Evolutionary conservation across 2,329 filamentous ascomycete genomes (phyloP).

Genomic region (Hypoxylon sp.): DNA sequence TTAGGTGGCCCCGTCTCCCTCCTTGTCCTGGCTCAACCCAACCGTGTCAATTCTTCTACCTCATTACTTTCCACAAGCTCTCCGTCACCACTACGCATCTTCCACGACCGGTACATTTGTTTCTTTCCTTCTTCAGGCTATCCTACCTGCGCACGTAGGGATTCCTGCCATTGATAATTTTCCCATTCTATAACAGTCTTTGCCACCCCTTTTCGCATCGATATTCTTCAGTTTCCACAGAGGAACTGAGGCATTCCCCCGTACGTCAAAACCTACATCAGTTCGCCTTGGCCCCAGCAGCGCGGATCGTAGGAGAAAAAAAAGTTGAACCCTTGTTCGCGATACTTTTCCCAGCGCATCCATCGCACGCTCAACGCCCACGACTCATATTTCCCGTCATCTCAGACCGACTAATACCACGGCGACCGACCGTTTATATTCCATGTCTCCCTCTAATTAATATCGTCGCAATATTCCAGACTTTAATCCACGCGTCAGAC

Average conservation of each 20-base stretch:
- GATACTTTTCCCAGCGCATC: constrained; percentile 38
- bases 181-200: constrained; percentile 38
- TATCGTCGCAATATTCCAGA: constrained; percentile 34
- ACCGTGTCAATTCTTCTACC: constrained; percentile 46
- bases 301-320: constrained; percentile 42
- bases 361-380: constrained; percentile 19
- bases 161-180: constrained; percentile 32
- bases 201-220: constrained; percentile 23
- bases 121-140: constrained; percentile 27
- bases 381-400: constrained; percentile 14
- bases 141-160: constrained; percentile 27
- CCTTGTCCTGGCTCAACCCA: constrained; percentile 38
- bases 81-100: constrained; percentile 38
- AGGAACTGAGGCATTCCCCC: constrained; percentile 20
- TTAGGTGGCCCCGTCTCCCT: constrained; percentile 26
- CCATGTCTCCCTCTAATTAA: constrained; percentile 51
- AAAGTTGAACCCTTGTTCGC: constrained; percentile 40
- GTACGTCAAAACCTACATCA: constrained; percentile 23
- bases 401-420: constrained; percentile 18
- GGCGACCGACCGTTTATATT: constrained; percentile 39
- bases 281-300: constrained; percentile 26
- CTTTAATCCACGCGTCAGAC: constrained; percentile 53
- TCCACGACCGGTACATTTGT: constrained; percentile 26
- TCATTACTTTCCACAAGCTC: constrained; percentile 31
- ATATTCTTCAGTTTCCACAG: constrained; percentile 22